Percentiles rank a stretch among this genome's conserved stretches.
Evolutionary conservation across 768 basidiomycete species (phyloP).

Genomic region (Gautieria morchelliformis): DNA sequence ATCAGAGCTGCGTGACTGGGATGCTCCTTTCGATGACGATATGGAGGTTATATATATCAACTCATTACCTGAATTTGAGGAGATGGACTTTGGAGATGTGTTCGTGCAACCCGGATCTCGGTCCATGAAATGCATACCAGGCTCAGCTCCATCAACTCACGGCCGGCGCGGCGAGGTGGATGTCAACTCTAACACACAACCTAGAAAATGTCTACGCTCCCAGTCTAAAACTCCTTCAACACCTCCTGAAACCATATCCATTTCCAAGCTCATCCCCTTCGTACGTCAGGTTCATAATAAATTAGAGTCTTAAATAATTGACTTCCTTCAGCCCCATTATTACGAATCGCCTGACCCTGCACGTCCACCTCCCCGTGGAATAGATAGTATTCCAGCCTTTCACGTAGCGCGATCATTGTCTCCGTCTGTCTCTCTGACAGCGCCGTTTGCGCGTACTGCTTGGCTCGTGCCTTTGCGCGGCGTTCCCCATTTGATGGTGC

Average conservation of each 20-base stretch:
- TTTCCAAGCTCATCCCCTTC: background rate
- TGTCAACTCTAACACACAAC: background rate
- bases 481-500: background rate
- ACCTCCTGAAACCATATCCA: background rate
- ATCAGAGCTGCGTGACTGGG: too few species aligned
- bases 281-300: background rate
- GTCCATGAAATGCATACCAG: background rate
- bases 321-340: conserved; percentile 4
- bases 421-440: background rate
- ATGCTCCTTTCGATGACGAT: background rate
- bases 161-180: background rate
- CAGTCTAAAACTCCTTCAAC: background rate
- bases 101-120: background rate
- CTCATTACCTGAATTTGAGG: conserved; percentile 1
- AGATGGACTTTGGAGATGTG: background rate
- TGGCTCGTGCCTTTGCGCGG: conserved; percentile 5
- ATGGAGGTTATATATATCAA: background rate
- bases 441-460: background rate
- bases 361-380: background rate
- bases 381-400: conserved; percentile 1
- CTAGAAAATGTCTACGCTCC: background rate
- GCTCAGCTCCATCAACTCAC: background rate
- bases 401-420: background rate
- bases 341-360: background rate
- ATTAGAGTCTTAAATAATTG: background rate